phyloP scores from a whole-genome alignment of 1,139 yeast species.

The Hyphopichia burtonii region DNA sequence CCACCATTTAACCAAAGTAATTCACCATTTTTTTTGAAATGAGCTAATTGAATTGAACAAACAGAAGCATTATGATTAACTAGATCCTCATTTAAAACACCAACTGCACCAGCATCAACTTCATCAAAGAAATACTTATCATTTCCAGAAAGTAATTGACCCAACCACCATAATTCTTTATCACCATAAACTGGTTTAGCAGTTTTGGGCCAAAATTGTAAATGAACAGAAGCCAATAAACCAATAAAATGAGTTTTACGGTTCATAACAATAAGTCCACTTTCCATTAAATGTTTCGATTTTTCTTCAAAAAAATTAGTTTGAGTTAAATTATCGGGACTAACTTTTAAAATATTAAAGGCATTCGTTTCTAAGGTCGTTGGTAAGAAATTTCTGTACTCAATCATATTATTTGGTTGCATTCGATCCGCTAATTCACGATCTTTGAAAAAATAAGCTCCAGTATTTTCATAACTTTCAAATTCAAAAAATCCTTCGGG shows the following conservation, averaged over 20 bases:
- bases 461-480: slow-evolving; percentile 27
- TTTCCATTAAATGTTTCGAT: slow-evolving; percentile 36
- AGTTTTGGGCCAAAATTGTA: slow-evolving; percentile 30
- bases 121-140: slow-evolving; percentile 30
- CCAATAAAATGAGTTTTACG: slow-evolving; percentile 31
- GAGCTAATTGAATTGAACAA: slow-evolving; percentile 22
- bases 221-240: slow-evolving; percentile 29
- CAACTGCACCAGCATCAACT: slow-evolving; percentile 34
- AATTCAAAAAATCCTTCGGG: slow-evolving; percentile 28
- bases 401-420: neutral
- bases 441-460: slow-evolving; percentile 41
- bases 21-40: slow-evolving; percentile 11
- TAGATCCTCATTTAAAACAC: slow-evolving; percentile 13
- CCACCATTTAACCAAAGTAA: slow-evolving; percentile 15
- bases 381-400: slow-evolving; percentile 1
- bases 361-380: neutral
- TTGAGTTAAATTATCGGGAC: neutral
- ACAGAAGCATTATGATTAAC: slow-evolving; percentile 4
- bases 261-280: slow-evolving; percentile 40
- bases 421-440: slow-evolving; percentile 8
- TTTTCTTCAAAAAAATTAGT: slow-evolving; percentile 13
- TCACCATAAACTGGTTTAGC: slow-evolving; percentile 32
- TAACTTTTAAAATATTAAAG: slow-evolving; percentile 1
- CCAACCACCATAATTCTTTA: slow-evolving; percentile 46
- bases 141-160: slow-evolving; percentile 36